Evolutionary conservation across 2,329 filamentous ascomycete species (phyloP).

Genomic region (Aaosphaeria arxii): DNA sequence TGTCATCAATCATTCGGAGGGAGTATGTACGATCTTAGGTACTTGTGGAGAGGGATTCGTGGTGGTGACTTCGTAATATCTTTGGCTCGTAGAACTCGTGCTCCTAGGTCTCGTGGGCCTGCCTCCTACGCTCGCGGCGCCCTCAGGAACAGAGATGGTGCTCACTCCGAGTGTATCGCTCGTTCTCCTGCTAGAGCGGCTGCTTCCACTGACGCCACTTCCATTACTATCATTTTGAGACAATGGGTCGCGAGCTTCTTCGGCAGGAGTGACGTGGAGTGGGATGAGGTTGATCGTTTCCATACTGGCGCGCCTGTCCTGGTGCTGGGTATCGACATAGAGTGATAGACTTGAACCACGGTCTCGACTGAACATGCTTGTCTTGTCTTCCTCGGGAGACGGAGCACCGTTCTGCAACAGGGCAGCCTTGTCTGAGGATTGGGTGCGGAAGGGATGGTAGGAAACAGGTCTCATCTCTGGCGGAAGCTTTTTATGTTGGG

Average conservation of each 20-base stretch:
- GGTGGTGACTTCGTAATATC: constrained; percentile 30
- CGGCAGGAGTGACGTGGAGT: constrained; percentile 22
- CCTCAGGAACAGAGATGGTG: constrained; percentile 12
- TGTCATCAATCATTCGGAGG: constrained; percentile 6
- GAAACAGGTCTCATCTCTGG: constrained; percentile 10
- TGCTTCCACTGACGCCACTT: constrained; percentile 7
- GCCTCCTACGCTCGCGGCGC: constrained; percentile 12
- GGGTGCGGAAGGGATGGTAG: constrained; percentile 16
- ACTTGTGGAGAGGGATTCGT: constrained; percentile 15
- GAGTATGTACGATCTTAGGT: constrained; percentile 28
- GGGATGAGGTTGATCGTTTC: constrained; percentile 24
- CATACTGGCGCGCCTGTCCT: constrained; percentile 14
- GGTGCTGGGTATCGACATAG: constrained; percentile 22
- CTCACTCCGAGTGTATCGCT: constrained; percentile 20
- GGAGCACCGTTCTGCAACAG: constrained; percentile 19
- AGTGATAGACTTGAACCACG: constrained; percentile 25
- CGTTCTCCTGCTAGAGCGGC: constrained; percentile 6
- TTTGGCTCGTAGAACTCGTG: constrained; percentile 23
- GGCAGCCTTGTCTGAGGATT: constrained; percentile 16
- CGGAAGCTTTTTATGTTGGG: constrained; percentile 23
- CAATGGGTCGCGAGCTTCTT: constrained; percentile 13
- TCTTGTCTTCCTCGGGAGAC: constrained; percentile 21
- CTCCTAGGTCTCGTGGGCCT: constrained; percentile 19
- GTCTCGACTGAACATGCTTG: constrained; percentile 31
- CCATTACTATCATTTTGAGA: constrained; percentile 10